Conservation (phyloP, 129 eudicot species). For the Tanacetum coccineum region DNA sequence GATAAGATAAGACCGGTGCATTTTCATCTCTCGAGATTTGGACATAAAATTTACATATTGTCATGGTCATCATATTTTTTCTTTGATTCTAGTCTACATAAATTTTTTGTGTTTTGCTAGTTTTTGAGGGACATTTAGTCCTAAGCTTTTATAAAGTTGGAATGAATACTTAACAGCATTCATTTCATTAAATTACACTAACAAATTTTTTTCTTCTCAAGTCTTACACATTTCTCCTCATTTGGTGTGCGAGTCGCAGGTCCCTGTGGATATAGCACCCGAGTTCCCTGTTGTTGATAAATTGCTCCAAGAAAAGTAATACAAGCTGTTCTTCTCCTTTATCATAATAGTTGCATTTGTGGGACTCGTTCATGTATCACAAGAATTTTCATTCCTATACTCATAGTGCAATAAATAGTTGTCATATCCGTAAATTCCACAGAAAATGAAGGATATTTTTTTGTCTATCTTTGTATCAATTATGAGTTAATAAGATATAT, state of each 20-base stretch:
- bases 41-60: neutral
- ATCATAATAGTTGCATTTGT: neutral
- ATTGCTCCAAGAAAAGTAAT: conserved; percentile 32
- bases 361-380: neutral
- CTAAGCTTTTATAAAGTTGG: neutral
- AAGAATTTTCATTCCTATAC: neutral
- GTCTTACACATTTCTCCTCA: neutral
- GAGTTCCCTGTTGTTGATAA: conserved; percentile 59
- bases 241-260: conserved; percentile 43
- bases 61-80: neutral
- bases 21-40: conserved; percentile 1
- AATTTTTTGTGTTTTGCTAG: neutral
- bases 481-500: neutral
- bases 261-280: conserved; percentile 88
- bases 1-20: neutral
- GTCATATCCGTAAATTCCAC: neutral
- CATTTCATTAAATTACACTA: neutral
- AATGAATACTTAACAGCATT: neutral
- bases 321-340: neutral
- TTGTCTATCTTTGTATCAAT: neutral
- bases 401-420: neutral
- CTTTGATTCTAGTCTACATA: neutral
- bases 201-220: neutral
- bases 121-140: conserved; percentile 2
- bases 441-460: neutral